Conservation (phyloP, 192 early-diverging fungal species). For the Backusella circina region DNA sequence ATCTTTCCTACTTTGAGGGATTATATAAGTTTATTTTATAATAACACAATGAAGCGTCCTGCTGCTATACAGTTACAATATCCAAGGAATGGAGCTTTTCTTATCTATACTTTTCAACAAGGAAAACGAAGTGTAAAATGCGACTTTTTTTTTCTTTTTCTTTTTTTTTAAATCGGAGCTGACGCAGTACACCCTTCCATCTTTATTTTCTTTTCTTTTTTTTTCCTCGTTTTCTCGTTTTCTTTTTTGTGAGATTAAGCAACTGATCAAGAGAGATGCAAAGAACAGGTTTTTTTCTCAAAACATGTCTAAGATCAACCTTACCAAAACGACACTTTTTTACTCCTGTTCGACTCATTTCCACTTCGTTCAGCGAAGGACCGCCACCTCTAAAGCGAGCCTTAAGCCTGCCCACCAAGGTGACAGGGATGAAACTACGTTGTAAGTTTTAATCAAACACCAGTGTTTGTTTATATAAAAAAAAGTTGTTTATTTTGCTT, state of each 20-base stretch:
- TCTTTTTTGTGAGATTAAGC: neutral
- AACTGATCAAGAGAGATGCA: neutral
- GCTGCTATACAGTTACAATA: no score
- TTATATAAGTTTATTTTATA: no score
- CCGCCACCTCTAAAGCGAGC: neutral
- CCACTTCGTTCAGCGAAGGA: neutral
- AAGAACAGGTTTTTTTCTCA: neutral
- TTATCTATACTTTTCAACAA: no score
- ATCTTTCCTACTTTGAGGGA: no score
- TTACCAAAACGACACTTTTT: neutral
- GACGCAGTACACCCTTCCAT: neutral
- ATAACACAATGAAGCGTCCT: no score
- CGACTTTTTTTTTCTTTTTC: no score
- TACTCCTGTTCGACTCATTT: neutral
- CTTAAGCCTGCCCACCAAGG: neutral
- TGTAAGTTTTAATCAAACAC: slow-evolving; percentile 5
- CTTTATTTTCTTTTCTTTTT: neutral
- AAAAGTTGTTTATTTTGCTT: neutral
- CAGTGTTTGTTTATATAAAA: no score
- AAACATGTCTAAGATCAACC: neutral
- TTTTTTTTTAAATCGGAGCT: neutral
- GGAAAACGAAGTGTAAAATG: no score
- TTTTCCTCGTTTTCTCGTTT: neutral
- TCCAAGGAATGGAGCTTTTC: no score
- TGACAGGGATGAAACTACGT: slow-evolving; percentile 9